Evolutionary conservation across 106 monocot species (phyloP).

Genomic region (Platanthera zijinensis): DNA sequence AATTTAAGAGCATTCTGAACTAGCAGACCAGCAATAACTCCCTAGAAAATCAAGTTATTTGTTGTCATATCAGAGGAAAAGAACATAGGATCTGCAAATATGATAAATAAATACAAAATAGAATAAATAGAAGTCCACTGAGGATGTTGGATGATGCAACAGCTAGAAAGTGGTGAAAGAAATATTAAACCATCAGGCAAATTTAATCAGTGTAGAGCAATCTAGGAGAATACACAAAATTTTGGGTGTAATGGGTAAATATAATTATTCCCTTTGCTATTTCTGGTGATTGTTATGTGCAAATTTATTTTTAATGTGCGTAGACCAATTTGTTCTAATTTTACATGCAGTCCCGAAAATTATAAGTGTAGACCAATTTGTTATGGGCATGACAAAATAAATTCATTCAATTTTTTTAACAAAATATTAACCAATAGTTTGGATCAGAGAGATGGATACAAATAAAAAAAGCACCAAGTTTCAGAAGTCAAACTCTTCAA

Average conservation of each 20-base stretch:
- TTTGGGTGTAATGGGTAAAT: background rate
- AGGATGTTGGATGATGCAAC: background rate
- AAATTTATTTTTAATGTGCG: no score
- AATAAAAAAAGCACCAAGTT: no score
- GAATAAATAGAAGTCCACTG: background rate
- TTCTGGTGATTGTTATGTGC: no score
- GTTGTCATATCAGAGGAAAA: background rate
- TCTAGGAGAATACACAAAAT: background rate
- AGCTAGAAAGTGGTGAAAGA: background rate
- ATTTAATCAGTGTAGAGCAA: background rate
- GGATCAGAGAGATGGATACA: no score
- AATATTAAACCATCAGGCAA: background rate
- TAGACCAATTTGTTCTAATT: no score
- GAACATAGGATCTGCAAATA: background rate
- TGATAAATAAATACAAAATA: background rate
- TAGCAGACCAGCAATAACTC: slow-evolving; percentile 88
- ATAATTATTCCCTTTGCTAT: background rate
- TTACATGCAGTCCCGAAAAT: no score
- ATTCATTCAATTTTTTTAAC: no score
- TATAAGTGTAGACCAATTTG: no score
- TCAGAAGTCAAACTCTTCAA: no score
- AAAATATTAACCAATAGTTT: no score
- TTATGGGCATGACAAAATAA: no score
- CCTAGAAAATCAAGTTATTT: slow-evolving; percentile 33
- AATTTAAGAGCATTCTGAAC: slow-evolving; percentile 95